A percentile compares a stretch with the other conserved stretches of the same genome.
Evolutionary conservation across 2,329 filamentous ascomycete genomes (phyloP).

Genomic region (Arachnomyces sp.): DNA sequence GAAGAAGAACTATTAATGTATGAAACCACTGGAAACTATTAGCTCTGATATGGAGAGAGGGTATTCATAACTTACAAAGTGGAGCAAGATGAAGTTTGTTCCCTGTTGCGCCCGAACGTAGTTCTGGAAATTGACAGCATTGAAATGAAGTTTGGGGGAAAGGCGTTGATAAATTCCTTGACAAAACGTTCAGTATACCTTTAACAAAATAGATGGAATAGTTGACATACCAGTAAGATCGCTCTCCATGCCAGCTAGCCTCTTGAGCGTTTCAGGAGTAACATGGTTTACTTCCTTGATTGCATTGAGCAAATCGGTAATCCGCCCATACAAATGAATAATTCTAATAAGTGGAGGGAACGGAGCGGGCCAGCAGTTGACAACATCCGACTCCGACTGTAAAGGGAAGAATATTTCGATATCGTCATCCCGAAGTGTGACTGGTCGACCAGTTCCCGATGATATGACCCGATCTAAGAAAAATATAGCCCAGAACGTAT

Average conservation of each 20-base stretch:
- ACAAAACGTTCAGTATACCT: not conserved
- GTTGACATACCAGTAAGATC: slow-evolving; percentile 61
- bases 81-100: slow-evolving; percentile 77
- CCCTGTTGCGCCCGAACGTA: slow-evolving; percentile 75
- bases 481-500: slow-evolving; percentile 87
- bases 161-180: slow-evolving; percentile 63
- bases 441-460: slow-evolving; percentile 74
- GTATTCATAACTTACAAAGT: slow-evolving; percentile 46
- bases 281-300: slow-evolving; percentile 67
- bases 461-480: slow-evolving; percentile 82
- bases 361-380: slow-evolving; percentile 64
- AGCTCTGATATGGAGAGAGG: slow-evolving; percentile 4
- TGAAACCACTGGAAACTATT: slow-evolving; percentile 60
- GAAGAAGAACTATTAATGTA: slow-evolving; percentile 73
- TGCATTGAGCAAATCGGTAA: slow-evolving; percentile 77
- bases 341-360: slow-evolving; percentile 77
- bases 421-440: slow-evolving; percentile 75
- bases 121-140: slow-evolving; percentile 76
- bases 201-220: slow-evolving; percentile 23
- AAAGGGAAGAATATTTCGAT: slow-evolving; percentile 68
- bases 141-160: slow-evolving; percentile 70
- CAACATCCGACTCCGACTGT: slow-evolving; percentile 44
- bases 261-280: slow-evolving; percentile 64
- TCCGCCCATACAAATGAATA: slow-evolving; percentile 75
- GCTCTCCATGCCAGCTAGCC: slow-evolving; percentile 68